phyloP scores from a whole-genome alignment of 1,284 basidiomycete species.

The Trametes hirsuta region DNA sequence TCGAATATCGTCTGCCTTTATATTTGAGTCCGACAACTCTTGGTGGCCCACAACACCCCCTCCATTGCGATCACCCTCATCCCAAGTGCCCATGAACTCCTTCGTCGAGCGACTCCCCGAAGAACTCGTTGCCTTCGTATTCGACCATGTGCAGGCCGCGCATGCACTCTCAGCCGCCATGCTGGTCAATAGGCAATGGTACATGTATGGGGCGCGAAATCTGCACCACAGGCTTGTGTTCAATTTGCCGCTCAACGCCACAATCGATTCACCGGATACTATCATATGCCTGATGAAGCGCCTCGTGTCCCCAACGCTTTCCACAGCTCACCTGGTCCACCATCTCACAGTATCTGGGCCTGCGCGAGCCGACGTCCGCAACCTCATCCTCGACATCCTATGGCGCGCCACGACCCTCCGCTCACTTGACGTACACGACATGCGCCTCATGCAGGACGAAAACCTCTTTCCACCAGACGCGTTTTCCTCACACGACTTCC shows the following conservation, averaged over 20 bases:
- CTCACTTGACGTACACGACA: conserved; percentile 22
- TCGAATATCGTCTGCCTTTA: conserved; percentile 9
- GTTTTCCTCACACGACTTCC: conserved; percentile 14
- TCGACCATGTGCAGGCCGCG: conserved; percentile 15
- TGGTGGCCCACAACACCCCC: background rate
- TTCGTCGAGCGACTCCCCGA: conserved; percentile 26
- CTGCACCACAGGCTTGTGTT: conserved; percentile 24
- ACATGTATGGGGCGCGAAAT: conserved; percentile 23
- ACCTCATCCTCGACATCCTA: conserved; percentile 21
- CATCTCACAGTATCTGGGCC: conserved; percentile 23
- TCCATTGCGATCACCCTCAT: background rate
- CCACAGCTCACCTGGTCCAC: conserved; percentile 23
- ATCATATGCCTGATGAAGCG: conserved; percentile 22
- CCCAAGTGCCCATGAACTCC: background rate
- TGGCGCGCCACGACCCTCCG: conserved; percentile 19
- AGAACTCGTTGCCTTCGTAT: conserved; percentile 24
- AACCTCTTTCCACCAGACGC: conserved; percentile 8
- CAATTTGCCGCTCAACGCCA: conserved; percentile 11
- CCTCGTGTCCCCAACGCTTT: conserved; percentile 20
- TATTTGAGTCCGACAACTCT: conserved; percentile 1
- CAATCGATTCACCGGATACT: conserved; percentile 8
- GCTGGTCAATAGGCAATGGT: conserved; percentile 24
- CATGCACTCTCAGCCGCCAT: conserved; percentile 18
- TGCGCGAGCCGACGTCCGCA: conserved; percentile 11
- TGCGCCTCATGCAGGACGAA: conserved; percentile 8